Conservation (phyloP, 2,329 filamentous ascomycete species). For the Claviceps purpurea region DNA sequence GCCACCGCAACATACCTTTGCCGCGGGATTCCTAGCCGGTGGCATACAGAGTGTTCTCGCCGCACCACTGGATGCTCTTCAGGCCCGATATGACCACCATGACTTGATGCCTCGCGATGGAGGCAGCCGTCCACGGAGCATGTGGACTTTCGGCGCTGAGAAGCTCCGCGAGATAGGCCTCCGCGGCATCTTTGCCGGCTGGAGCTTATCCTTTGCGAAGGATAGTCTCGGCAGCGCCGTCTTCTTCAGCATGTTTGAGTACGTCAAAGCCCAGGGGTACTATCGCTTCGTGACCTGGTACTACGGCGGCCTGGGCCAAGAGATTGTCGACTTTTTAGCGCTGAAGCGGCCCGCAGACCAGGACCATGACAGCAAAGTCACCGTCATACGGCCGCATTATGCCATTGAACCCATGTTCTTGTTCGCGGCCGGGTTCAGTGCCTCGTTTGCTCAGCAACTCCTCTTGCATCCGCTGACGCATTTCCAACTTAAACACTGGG, state of each 20-base stretch:
- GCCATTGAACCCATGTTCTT: constrained; percentile 62
- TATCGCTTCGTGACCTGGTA: constrained; percentile 59
- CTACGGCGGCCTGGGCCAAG: constrained; percentile 45
- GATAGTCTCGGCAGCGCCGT: constrained; percentile 56
- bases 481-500: constrained; percentile 61
- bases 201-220: constrained; percentile 53
- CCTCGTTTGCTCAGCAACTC: constrained; percentile 54
- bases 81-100: constrained; percentile 54
- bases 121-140: constrained; percentile 38
- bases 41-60: constrained; percentile 57
- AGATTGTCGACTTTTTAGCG: constrained; percentile 36
- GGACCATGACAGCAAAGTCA: constrained; percentile 13
- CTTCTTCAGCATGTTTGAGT: constrained; percentile 67
- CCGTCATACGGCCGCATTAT: constrained; percentile 59
- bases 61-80: constrained; percentile 62
- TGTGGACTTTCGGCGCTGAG: constrained; percentile 58
- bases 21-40: constrained; percentile 57
- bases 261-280: constrained; percentile 58
- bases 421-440: constrained; percentile 52
- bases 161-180: constrained; percentile 56
- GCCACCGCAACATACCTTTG: constrained; percentile 46
- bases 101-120: constrained; percentile 30
- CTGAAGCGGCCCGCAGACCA: constrained; percentile 26
- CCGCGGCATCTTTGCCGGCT: constrained; percentile 62
- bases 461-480: constrained; percentile 59